Base-by-base conservation (phyloP, 305 asterid species). In the Coffea humblotiana region DNA sequence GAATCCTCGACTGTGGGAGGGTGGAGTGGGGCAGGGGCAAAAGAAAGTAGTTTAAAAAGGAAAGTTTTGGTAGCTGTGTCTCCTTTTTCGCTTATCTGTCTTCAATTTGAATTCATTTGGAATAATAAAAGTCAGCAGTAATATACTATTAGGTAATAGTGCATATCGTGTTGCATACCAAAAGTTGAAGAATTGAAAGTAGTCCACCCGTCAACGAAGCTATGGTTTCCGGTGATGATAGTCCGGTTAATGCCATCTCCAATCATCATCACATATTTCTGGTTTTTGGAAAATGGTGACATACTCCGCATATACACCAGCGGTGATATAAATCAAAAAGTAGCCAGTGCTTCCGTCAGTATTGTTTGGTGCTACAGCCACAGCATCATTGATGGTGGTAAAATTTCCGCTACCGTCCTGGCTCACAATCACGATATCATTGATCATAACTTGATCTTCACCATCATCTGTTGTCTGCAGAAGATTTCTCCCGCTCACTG, bases 331-430 rank as follows among this genome's bases (percentile, higher is more conserved):
- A 45, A 94, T 90, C 75, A 93, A 77, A 76, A 81, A 94, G 65
- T 90, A 93, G 0, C 98, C 98, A 8, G 49, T 81, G 3, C 75
- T 74, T 2, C 87, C 91, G 29, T 89, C 72, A 1, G 90, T 81
- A 6, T 91, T 91, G 48, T 49, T 83, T 0, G 97, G 96, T 8
- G 95, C 97, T 0, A 86, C 91, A 6, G 54, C 85, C 2, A 93
- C 86, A 0, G 98, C 98, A n/a, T 85, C 96, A 32, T 64, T 89
- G 3, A 94, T 88, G 49, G 89, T 40, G 37, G 88, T 86, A 80
- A 81, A 94, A 51, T 94, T 85, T 76, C 92, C 86, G 6, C 54
- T 85, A 69, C 95, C 97, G 14, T 90, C 94, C 63, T 82, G 90
- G 69, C 88, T 85, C 23, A 94, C 98, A 6, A 87, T 76, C 58